Base-by-base conservation (phyloP, 257 asterid species). In the Prunella vulgaris region DNA sequence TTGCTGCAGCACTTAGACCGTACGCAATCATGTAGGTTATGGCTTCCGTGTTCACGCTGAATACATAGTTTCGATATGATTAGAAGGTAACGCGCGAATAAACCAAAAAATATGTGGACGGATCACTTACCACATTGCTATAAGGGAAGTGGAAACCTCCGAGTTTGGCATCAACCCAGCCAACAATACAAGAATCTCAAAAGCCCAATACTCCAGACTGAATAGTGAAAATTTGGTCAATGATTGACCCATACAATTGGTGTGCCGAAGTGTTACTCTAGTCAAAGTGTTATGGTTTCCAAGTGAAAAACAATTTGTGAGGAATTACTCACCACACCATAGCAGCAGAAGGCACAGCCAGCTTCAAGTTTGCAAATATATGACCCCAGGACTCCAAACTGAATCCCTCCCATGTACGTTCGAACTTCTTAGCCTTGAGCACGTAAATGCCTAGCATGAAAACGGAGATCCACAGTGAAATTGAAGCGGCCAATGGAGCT, bases 191-290 rank as follows among this genome's bases (percentile, higher is more conserved):
- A 90, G 94, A 74, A 84, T 66, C 89, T 93, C 99, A 37, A 87
- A 88, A 58, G 95, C 97, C 89, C 97, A 87, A 20, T 79, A 83
- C 75, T 93, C 97, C 83, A 93, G 66, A 73, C 97, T 93, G 86
- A 58, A 32, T 10, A n/a, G n/a, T n/a, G n/a, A n/a, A n/a, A n/a
- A n/a, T n/a, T n/a, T n/a, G n/a, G n/a, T n/a, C n/a, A n/a, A n/a
- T n/a, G n/a, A n/a, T n/a, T n/a, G n/a, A n/a, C n/a, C 35, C 35
- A 25, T 25, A 25, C 3, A 25, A 25, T 30, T 30, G 33, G 33
- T 5, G 38, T 33, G 7, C 10, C 5, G 0, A 10, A 33, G 38
- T 7, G 42, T 35, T 35, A 35, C 42, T 35, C n/a, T n/a, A n/a
- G n/a, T n/a, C 44, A 15, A 18, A 24, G 37, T 32, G n/a, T 20